A percentile compares a stretch with the other conserved stretches of the same genome.
Conservation (phyloP, 345 rosid species). For the Tarenaya hassleriana region DNA sequence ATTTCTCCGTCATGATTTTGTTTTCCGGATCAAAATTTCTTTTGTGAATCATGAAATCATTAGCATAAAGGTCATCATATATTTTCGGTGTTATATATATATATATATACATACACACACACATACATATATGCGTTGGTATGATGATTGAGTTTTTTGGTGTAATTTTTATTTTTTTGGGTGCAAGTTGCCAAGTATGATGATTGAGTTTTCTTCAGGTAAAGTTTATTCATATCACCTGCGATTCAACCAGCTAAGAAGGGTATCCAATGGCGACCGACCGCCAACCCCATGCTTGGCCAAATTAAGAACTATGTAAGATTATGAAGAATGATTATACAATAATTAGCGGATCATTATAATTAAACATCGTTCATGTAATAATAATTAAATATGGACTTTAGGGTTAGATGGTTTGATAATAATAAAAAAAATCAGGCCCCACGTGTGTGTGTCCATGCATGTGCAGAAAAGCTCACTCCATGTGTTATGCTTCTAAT, state of each 20-base stretch:
- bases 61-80: too few relatives aligned
- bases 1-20: too few relatives aligned
- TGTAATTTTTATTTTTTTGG: too few relatives aligned
- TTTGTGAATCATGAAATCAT: too few relatives aligned
- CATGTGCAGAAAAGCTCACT: slow-evolving; percentile 26
- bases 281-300: slow-evolving; percentile 17
- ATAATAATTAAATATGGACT: not conserved
- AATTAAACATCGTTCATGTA: slow-evolving; percentile 4
- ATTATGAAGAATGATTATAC: slow-evolving; percentile 5
- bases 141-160: too few relatives aligned
- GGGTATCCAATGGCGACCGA: slow-evolving; percentile 13
- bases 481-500: slow-evolving; percentile 24
- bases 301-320: slow-evolving; percentile 5
- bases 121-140: too few relatives aligned
- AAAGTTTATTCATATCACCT: not conserved
- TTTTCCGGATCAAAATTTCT: too few relatives aligned
- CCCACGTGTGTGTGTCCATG: slow-evolving; percentile 24
- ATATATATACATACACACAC: too few relatives aligned
- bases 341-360: not conserved
- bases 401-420: slow-evolving; percentile 11
- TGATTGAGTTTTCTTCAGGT: too few relatives aligned
- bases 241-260: slow-evolving; percentile 9
- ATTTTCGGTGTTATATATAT: too few relatives aligned
- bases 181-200: too few relatives aligned
- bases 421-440: not conserved